Evolutionary conservation across 2,329 filamentous ascomycete genomes (phyloP), one percentile per base, ranked within the genome.

Genomic region (Sclerotinia spermophila): DNA sequence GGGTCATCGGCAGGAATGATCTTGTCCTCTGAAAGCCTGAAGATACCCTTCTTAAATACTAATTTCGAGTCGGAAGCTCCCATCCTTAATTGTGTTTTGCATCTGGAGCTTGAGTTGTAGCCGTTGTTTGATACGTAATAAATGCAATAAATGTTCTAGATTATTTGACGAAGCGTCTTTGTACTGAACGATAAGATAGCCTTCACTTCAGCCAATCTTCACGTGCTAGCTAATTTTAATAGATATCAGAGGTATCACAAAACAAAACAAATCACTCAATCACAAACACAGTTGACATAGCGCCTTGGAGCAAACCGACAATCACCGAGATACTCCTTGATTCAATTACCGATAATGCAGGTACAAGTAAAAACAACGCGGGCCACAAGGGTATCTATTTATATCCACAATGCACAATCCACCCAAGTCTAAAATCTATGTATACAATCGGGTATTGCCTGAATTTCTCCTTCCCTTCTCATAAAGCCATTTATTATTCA

Each of bases 61-160:
- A 98, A 90, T 87, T 98, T 98, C 78, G 95, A 98, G 84, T 98
- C 95, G 83, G 95, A 97, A 80, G 95, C 95, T 82, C 96, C 96
- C 96, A 99, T 99, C 55, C 67, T 78, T 73, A 73, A 71, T 71
- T 74, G 73, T 55, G 68, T 27, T 68, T 73, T 58, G 73, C 76
- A 79, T 79, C 56, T 71, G 73, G 73, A 62, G 72, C 48, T 53
- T 24, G n/a, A 27, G 13, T 53, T 69, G 64, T 62, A 38, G 44
- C 60, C 42, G 62, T 69, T 70, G 62, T 65, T 71, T 51, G 62
- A 67, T 70, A 59, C 61, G 69, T 56, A 62, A n/a, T n/a, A n/a
- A n/a, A n/a, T 45, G 67, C n/a, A 70, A 58, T 61, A 68, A 30
- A 65, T 44, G 56, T 69, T 69, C 67, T 65, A 69, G 67, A 69